Percentiles rank a stretch among this genome's conserved stretches.
Evolutionary conservation across 441 rosid species (phyloP).

Genomic region (Aquilaria agallochum): DNA sequence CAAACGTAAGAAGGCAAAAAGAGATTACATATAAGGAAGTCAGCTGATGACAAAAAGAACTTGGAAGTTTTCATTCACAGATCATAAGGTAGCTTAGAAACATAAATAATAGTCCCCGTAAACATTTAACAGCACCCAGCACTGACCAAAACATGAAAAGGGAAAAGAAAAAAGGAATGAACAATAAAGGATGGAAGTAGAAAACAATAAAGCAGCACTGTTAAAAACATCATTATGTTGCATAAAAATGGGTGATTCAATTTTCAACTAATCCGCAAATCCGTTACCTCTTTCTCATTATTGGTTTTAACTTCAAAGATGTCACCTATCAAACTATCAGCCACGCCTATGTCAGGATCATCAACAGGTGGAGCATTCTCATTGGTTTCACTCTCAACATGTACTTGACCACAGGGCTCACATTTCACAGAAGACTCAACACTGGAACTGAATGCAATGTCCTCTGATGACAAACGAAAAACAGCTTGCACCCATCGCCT

Average conservation of each 20-base stretch:
- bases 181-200: not conserved
- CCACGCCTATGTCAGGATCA: constrained; percentile 57
- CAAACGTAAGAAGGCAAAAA: constrained; percentile 2
- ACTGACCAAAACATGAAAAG: not conserved
- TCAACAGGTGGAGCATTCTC: constrained; percentile 18
- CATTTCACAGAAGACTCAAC: constrained; percentile 20
- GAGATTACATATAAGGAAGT: not conserved
- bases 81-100: too few species aligned
- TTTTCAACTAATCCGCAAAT: not conserved
- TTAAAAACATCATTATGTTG: not conserved
- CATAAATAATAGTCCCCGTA: too few species aligned
- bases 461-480: constrained; percentile 38
- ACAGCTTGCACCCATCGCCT: constrained; percentile 97
- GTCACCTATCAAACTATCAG: constrained; percentile 71
- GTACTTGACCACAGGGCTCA: constrained; percentile 25
- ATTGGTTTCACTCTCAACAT: constrained; percentile 17
- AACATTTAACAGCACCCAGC: too few species aligned
- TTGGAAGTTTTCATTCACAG: not conserved
- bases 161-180: not conserved
- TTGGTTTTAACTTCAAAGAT: constrained; percentile 73
- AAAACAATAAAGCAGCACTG: not conserved
- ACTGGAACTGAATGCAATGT: constrained; percentile 15
- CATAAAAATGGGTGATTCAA: not conserved
- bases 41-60: not conserved
- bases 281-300: constrained; percentile 50